Percentiles rank a stretch among this genome's conserved stretches.
phyloP scores from a whole-genome alignment of 2,329 filamentous ascomycete genomes.

The Aspergillus tamarii region DNA sequence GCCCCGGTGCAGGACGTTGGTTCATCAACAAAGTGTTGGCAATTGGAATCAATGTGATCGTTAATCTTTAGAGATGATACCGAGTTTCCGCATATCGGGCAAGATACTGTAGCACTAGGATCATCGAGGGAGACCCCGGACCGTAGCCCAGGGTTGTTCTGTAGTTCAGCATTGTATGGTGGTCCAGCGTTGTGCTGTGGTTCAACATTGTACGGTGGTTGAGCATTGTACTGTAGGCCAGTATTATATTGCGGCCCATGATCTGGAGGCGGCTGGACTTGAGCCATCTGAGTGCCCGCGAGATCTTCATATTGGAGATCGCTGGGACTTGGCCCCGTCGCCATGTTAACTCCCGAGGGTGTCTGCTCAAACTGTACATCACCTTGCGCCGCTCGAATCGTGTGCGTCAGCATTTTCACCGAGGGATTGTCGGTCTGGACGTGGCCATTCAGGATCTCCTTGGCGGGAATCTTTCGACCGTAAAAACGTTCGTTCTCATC shows the following conservation, averaged over 20 bases:
- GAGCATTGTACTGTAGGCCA: background rate
- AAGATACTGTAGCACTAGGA: conserved; percentile 62
- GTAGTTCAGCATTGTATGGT: background rate
- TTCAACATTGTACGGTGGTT: background rate
- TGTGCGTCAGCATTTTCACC: conserved; percentile 10
- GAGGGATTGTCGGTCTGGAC: conserved; percentile 20
- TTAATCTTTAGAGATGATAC: conserved; percentile 69
- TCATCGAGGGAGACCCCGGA: background rate
- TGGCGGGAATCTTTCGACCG: conserved; percentile 59
- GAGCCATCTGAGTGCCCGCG: background rate
- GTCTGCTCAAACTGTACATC: conserved; percentile 13
- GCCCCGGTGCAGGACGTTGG: conserved; percentile 49
- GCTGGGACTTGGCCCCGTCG: conserved; percentile 14
- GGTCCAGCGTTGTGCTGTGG: background rate
- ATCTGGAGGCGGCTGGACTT: background rate
- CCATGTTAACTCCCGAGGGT: conserved; percentile 3
- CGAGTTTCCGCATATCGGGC: conserved; percentile 77
- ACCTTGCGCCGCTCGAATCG: conserved; percentile 11
- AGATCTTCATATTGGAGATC: conserved; percentile 6
- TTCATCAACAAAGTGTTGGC: conserved; percentile 65
- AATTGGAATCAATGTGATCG: conserved; percentile 84
- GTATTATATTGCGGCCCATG: background rate
- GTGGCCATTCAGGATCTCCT: conserved; percentile 65
- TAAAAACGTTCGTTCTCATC: conserved; percentile 89
- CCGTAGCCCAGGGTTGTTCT: background rate